Percentiles rank a stretch among this genome's conserved stretches.
These are phyloP conservation scores for Aspergillus hiratsukae DNA, from an alignment of 2,329 filamentous ascomycete genomes.

Conservation along the genomic window DNA sequence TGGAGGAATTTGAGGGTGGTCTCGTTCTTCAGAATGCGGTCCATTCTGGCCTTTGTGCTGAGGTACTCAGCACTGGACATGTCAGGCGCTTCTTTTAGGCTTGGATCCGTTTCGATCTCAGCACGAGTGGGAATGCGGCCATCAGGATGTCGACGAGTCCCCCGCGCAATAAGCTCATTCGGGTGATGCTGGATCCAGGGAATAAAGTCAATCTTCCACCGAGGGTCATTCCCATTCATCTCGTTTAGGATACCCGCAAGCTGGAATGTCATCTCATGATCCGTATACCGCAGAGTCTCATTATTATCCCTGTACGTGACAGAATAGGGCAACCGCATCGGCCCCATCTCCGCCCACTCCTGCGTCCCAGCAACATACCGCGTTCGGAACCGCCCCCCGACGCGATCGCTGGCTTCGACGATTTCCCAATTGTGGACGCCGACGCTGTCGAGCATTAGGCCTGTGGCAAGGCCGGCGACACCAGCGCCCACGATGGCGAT, in stretches of 20 bases:
- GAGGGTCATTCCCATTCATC: constrained; percentile 18
- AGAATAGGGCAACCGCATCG: constrained; percentile 22
- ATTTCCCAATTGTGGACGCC: constrained; percentile 44
- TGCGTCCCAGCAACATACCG: constrained; percentile 32
- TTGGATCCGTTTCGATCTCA: no score
- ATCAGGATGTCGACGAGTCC: constrained; percentile 16
- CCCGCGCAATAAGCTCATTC: constrained; percentile 27
- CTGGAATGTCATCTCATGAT: constrained; percentile 23
- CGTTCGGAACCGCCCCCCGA: constrained; percentile 44
- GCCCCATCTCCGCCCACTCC: constrained; percentile 27
- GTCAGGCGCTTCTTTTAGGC: no score
- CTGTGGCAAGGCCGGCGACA: no score
- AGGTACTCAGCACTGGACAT: no score
- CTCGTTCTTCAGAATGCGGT: no score
- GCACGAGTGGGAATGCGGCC: no score
- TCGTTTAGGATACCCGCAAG: constrained; percentile 19
- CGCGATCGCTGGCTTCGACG: constrained; percentile 38
- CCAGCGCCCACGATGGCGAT: no score
- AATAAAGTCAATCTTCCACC: constrained; percentile 24
- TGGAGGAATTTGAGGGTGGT: no score
- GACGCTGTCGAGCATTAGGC: constrained; percentile 39
- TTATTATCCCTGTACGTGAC: constrained; percentile 18
- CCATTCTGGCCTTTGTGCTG: no score
- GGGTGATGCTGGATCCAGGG: constrained; percentile 21
- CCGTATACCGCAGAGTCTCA: constrained; percentile 18